Base-by-base conservation (phyloP, 2,329 filamentous ascomycete genomes). In the Aspergillus melleus region DNA sequence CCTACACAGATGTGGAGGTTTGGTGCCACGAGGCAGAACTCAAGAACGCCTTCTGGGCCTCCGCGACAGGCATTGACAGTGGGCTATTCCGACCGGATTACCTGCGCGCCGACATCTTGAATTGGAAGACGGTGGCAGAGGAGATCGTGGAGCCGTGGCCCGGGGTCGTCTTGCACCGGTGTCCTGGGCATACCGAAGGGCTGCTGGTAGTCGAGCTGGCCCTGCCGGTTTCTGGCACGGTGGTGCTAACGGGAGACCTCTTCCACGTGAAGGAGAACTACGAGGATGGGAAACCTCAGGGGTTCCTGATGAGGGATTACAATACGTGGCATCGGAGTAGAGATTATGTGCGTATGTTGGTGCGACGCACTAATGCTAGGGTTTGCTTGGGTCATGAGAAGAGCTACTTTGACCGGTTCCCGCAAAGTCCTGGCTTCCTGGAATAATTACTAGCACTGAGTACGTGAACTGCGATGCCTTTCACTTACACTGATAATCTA, bases 221-320 rank as follows among this genome's bases (percentile, higher is more conserved):
- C 8, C 26, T 29, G 6, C 22, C 49, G 8, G n/a, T 19, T 14
- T 6, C 26, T 4, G 46, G 54, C 1, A 50, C 46, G 4, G 16
- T 55, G 1, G 20, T 50, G 11, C 9, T 49, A 19, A 55, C 44
- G 2, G 29, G 26, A 6, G 54, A 55, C 19, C 19, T 49, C 11
- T 55, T 49, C 9, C 54, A 55, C 19, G 29, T 55, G 6, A 49
- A 39, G 12, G 54, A 50, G 12, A 55, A 55, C 12, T 55, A n/a
- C 10, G 54, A 55, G 46, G 44, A 49, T 2, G 46, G 29, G 1
- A 26, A 14, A 42, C 26, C 54, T 11, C 26, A 32, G 6, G 55
- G 51, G 11, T 54, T 39, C 12, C 42, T 54, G 3, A 58, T 54
- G 50, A 16, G 56, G 14, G 42, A 58, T 16, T 58, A 54, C 49